These are phyloP conservation scores for Sporothrix protearum DNA, from an alignment of 2,329 filamentous ascomycete species.

Conservation along the genomic window DNA sequence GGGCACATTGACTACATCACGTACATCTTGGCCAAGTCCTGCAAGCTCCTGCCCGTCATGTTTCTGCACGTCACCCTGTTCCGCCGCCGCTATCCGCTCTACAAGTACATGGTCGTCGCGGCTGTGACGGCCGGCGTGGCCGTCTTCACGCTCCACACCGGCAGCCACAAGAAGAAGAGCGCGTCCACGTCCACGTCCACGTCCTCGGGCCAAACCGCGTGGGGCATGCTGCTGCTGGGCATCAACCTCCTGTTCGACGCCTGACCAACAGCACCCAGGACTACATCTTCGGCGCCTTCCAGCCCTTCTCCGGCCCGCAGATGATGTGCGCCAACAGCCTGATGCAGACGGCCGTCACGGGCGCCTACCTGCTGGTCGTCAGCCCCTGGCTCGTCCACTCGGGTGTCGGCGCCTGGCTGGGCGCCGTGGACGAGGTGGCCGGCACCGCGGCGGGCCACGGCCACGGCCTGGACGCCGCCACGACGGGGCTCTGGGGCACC, in stretches of 20 bases:
- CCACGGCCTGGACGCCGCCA: background rate
- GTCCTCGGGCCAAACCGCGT: conserved; percentile 57
- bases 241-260: conserved; percentile 92
- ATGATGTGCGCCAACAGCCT: conserved; percentile 99
- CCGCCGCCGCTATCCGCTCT: conserved; percentile 81
- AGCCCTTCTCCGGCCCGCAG: conserved; percentile 82
- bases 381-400: conserved; percentile 76
- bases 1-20: conserved; percentile 97
- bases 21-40: conserved; percentile 94
- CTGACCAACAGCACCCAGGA: conserved; percentile 96
- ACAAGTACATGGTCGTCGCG: conserved; percentile 92
- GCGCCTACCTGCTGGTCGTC: conserved; percentile 67
- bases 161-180: conserved; percentile 47
- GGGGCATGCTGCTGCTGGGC: conserved; percentile 77
- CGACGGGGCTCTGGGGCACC: conserved; percentile 34
- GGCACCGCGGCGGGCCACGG: conserved; percentile 42
- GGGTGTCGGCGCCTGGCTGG: conserved; percentile 59
- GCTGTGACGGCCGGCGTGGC: conserved; percentile 90
- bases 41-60: conserved; percentile 99
- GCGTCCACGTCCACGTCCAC: background rate
- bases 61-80: conserved; percentile 91
- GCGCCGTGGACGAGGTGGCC: conserved; percentile 64
- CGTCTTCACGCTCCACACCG: conserved; percentile 86
- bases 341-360: conserved; percentile 75
- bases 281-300: conserved; percentile 79